These are phyloP conservation scores for Thalassiosira pacifica DNA, from an alignment of 352 stramenopile genomes.

Conservation along the genomic window DNA sequence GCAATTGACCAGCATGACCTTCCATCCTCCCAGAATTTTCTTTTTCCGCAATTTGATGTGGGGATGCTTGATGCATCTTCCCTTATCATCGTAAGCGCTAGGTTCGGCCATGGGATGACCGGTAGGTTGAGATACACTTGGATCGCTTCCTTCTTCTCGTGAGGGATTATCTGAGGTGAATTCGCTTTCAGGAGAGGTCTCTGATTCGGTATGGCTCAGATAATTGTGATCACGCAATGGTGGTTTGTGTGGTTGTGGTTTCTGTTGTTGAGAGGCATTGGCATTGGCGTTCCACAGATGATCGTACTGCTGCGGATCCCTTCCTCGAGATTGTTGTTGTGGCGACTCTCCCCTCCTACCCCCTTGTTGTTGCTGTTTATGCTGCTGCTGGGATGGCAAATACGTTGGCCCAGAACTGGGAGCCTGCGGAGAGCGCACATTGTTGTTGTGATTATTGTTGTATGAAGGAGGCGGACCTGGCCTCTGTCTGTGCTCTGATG, in stretches of 20 bases:
- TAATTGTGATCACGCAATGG: neutral
- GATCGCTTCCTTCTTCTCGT: neutral
- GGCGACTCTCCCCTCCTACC: neutral
- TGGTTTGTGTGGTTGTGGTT: neutral
- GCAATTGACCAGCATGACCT: slow-evolving; percentile 53
- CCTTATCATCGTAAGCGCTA: slow-evolving; percentile 37
- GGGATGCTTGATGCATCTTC: slow-evolving; percentile 51
- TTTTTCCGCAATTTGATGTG: slow-evolving; percentile 60
- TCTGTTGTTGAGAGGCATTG: neutral
- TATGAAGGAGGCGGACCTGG: neutral
- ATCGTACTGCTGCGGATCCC: too few species aligned
- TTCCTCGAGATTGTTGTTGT: too few species aligned
- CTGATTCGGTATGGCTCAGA: slow-evolving; percentile 14
- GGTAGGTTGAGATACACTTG: neutral
- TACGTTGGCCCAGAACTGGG: neutral
- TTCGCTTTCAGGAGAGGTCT: slow-evolving; percentile 28
- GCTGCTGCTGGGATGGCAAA: neutral
- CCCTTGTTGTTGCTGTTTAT: neutral
- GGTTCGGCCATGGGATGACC: slow-evolving; percentile 12
- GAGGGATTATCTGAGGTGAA: slow-evolving; percentile 1
- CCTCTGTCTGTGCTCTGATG: too few species aligned
- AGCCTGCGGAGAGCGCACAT: neutral
- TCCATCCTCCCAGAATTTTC: slow-evolving; percentile 62
- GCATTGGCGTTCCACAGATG: neutral
- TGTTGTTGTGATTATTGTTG: neutral